Base-by-base conservation (phyloP, 208 protist species). In the Wallacemonas sp. region DNA sequence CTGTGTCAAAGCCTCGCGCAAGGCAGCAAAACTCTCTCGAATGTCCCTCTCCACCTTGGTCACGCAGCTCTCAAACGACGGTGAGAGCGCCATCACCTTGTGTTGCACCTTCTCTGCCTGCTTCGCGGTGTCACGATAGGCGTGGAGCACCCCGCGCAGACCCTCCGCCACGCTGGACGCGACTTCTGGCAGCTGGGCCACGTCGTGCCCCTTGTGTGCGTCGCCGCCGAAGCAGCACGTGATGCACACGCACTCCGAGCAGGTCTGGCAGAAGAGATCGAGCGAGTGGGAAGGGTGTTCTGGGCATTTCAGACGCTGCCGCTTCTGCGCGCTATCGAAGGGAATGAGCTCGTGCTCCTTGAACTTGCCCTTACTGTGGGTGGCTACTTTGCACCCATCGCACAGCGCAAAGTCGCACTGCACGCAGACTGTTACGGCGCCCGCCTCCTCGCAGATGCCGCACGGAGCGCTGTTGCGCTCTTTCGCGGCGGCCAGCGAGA, bases 331-430 rank as follows among this genome's bases (percentile, higher is more conserved):
- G 51, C 70, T 44, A 3, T 75, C 67, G n/a, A 84, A 30, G 1
- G 58, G 64, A 1, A 88, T 51, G 24, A 88, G 68, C 22, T 85
- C 70, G 55, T 94, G 88, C 19, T 62, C 69, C 47, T 72, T 75
- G 39, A 88, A 94, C 24, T 69, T 63, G 4, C 82, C 81, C 59
- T 84, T 85, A 24, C 77, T 42, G 66, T 94, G 88, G 2, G 79
- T 89, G 5, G 77, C 61, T 1, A 19, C 15, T 39, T 69, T 47
- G 69, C 84, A 94, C 1, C 22, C 62, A 2, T 66, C 62, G 47
- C 88, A 94, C n/a, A 90, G 60, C 21, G 79, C 77, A 54, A 90
- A 94, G 66, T 82, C 75, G 62, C 88, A 94, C 64, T 87, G 84
- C 11, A 84, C 28, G 56, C 88, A 94, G 51, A 77, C 59, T 17